These are phyloP conservation scores for Aureobasidium sp. DNA, from an alignment of 2,329 filamentous ascomycete species.

Conservation along the genomic window DNA sequence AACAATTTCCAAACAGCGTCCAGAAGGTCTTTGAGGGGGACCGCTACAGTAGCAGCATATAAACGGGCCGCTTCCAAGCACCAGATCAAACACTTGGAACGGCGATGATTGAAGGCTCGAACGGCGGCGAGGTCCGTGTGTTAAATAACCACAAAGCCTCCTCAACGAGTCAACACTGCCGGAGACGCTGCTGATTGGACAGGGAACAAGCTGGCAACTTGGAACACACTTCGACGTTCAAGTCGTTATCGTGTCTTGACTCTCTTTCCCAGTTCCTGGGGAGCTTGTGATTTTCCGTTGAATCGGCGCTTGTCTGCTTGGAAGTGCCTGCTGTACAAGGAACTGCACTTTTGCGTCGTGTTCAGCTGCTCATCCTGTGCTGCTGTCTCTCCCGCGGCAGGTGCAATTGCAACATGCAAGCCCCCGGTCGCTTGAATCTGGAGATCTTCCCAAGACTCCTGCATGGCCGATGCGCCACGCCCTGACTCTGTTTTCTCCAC, in stretches of 20 bases:
- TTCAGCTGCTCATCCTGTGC: background rate
- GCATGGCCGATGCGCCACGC: constrained; percentile 17
- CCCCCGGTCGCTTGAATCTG: constrained; percentile 5
- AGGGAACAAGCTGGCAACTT: background rate
- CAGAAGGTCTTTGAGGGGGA: constrained; percentile 9
- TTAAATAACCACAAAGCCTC: constrained; percentile 9
- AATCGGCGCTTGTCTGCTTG: constrained; percentile 12
- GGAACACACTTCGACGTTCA: background rate
- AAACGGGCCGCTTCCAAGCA: constrained; percentile 16
- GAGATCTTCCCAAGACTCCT: constrained; percentile 18
- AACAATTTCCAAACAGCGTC: constrained; percentile 11
- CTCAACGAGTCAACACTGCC: constrained; percentile 6
- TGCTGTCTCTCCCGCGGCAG: background rate
- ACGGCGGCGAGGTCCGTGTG: constrained; percentile 18
- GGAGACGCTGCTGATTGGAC: constrained; percentile 3
- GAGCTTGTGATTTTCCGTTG: constrained; percentile 7
- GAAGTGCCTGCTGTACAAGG: background rate
- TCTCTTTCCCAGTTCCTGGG: too few relatives aligned
- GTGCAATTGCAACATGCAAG: constrained; percentile 2
- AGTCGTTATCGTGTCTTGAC: constrained; percentile 15
- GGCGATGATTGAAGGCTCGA: constrained; percentile 18
- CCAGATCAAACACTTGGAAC: constrained; percentile 14
- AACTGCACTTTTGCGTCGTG: constrained; percentile 7
- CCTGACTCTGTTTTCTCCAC: constrained; percentile 3
- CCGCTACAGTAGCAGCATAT: constrained; percentile 8